These are phyloP conservation scores for Irpex sp. DNA, from an alignment of 1,284 basidiomycete species.

Conservation along the genomic window DNA sequence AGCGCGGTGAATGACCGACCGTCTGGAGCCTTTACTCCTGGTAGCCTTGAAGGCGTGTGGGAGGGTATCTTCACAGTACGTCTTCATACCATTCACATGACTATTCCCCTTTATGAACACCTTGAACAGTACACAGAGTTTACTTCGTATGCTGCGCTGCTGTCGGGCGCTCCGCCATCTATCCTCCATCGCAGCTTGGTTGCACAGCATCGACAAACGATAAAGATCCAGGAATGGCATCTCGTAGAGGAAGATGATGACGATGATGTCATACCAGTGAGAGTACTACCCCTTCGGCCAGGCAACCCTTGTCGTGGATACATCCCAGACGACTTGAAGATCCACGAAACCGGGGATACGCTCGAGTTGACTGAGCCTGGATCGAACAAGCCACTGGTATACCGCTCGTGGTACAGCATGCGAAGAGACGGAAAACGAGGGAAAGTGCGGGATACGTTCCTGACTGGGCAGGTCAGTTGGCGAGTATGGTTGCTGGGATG, in stretches of 20 bases:
- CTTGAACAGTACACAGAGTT: conserved; percentile 65
- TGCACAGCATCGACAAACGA: conserved; percentile 69
- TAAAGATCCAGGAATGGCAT: conserved; percentile 71
- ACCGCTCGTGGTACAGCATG: conserved; percentile 27
- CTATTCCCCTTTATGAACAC: not conserved
- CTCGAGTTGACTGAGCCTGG: conserved; percentile 39
- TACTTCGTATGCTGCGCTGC: conserved; percentile 54
- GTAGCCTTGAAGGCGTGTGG: conserved; percentile 70
- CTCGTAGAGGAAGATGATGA: conserved; percentile 30
- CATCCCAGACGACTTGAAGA: conserved; percentile 42
- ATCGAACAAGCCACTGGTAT: conserved; percentile 31
- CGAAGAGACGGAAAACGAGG: conserved; percentile 14
- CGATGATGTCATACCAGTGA: conserved; percentile 21
- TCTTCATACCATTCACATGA: conserved; percentile 5
- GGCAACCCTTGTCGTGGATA: conserved; percentile 42
- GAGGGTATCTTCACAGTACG: conserved; percentile 69
- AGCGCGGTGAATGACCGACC: conserved; percentile 26
- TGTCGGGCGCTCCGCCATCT: conserved; percentile 54
- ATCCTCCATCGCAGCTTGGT: conserved; percentile 51
- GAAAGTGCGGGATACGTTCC: conserved; percentile 53
- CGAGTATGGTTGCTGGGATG: not conserved
- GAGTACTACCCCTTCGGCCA: conserved; percentile 22
- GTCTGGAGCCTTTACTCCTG: conserved; percentile 46
- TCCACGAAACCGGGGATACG: conserved; percentile 36
- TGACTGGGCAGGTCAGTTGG: conserved; percentile 59